phyloP scores from a whole-genome alignment of 345 rosid species.

The Acer campestre region DNA sequence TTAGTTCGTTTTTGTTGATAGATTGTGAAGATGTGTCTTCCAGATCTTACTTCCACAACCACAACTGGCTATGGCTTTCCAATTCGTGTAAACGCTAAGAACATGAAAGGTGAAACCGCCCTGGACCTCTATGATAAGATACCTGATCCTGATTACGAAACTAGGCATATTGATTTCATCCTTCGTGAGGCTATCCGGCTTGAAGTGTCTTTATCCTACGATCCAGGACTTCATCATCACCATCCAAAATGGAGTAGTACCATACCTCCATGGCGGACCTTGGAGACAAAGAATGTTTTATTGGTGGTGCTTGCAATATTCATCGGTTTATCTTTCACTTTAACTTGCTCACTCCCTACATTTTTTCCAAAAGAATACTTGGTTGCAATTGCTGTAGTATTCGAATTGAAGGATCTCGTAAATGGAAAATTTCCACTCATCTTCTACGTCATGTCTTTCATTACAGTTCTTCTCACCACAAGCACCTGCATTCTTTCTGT shows the following conservation, averaged over 20 bases:
- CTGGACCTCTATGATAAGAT: constrained; percentile 12
- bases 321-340: background rate
- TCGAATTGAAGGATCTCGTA: background rate
- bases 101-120: background rate
- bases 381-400: background rate
- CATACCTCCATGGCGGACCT: background rate
- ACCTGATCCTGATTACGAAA: background rate
- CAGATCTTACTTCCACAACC: background rate
- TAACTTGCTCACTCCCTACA: background rate
- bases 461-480: background rate
- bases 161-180: constrained; percentile 10
- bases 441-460: background rate
- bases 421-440: background rate
- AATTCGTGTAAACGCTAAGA: background rate
- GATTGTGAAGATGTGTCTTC: constrained; percentile 12
- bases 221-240: too few relatives aligned
- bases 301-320: constrained; percentile 10
- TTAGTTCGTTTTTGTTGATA: background rate
- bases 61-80: background rate
- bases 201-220: background rate
- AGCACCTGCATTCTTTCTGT: background rate
- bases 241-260: too few relatives aligned
- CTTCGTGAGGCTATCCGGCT: constrained; percentile 8
- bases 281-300: background rate
- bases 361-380: background rate